Evolutionary conservation across 2,329 filamentous ascomycete genomes (phyloP).

Genomic region (Ophiostoma sp.): DNA sequence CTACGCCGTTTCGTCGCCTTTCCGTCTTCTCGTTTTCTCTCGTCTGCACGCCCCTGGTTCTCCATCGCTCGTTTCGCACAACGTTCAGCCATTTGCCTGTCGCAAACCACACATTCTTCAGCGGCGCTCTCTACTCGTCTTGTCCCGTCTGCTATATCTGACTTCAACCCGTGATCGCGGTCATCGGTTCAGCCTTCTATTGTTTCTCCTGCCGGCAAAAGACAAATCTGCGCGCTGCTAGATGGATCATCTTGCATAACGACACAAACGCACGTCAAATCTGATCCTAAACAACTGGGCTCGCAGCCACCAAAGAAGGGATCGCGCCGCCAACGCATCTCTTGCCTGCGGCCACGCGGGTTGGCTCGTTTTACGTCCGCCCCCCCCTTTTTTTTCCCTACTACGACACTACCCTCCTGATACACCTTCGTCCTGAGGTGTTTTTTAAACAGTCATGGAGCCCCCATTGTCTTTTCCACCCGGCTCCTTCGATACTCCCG

Average conservation of each 20-base stretch:
- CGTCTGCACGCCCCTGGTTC: neutral
- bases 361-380: conserved; percentile 16
- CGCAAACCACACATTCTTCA: neutral
- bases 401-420: conserved; percentile 2
- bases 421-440: neutral
- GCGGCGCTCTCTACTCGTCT: neutral
- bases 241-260: conserved; percentile 13
- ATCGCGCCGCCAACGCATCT: conserved; percentile 24
- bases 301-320: conserved; percentile 13
- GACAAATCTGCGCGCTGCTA: neutral
- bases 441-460: conserved; percentile 22
- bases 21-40: neutral
- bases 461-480: conserved; percentile 12
- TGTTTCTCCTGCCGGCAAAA: conserved; percentile 12
- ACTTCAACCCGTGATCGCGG: neutral
- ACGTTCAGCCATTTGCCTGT: conserved; percentile 13
- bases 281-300: neutral
- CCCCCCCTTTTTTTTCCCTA: conserved; percentile 10
- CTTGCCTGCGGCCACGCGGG: conserved; percentile 21
- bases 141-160: neutral
- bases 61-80: conserved; percentile 10
- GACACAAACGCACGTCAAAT: conserved; percentile 5
- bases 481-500: neutral
- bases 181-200: conserved; percentile 8
- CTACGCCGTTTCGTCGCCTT: too few relatives aligned